Evolutionary conservation across 83 land plant genomes (phyloP), one percentile per base, ranked within the genome.

Genomic region (Diphasiastrum complanatum): DNA sequence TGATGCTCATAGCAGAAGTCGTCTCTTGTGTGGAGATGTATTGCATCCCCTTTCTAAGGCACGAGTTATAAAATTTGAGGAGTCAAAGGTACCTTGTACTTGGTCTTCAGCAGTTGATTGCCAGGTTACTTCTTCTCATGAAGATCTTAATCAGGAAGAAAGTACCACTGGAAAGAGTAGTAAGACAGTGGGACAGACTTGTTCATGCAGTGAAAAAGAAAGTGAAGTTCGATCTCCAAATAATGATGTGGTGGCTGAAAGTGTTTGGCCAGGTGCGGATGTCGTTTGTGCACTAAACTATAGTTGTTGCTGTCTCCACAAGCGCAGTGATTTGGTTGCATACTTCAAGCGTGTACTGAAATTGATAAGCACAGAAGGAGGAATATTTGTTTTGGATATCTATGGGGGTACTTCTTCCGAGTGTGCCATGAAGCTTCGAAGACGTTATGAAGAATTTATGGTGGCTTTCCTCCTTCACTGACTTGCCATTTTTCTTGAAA

Each of bases 341-440:
- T 89, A 89, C 66, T 85, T 89, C 58, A 83, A 75, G 68, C 73
- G 6, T 64, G 85, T 68, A 12, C 65, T 51, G 46, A 56, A 50
- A 35, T 48, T 65, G 5, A 65, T 85, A 29, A 81, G 80, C 19
- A 74, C 53, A 14, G 77, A 73, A 37, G 96, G 96, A 41, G 92
- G 96, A 5, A 83, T 89, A 50, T 89, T 89, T 74, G 92, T 74
- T 11, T 85, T 89, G 96, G 96, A 89, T 66, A 52, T 89, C 12
- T 89, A 83, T 77, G 96, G 96, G 43, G 96, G 96, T 11, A 65
- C 78, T 20, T 89, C 96, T 18, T 85, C 96, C 29, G 92, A 89
- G 64, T 37, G 68, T 31, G 64, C 74, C 45, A 60, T 89, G 29
- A 87, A 66, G 67, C 74, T 89, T 14, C 76, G 77, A 30, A 78